Evolutionary conservation across 352 stramenopile genomes (phyloP).

Genomic region (Phytophthora fragariae): DNA sequence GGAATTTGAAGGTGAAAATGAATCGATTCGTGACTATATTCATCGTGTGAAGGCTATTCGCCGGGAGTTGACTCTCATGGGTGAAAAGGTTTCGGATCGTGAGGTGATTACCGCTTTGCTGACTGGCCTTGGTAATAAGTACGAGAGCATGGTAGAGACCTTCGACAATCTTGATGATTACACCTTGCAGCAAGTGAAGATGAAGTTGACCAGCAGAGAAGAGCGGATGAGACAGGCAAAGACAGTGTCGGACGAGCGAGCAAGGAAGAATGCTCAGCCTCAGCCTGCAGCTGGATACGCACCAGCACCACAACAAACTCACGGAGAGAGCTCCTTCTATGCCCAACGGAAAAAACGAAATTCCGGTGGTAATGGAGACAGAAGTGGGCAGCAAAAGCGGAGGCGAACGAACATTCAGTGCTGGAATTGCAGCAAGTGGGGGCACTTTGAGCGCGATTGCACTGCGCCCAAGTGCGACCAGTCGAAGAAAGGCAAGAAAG

Average conservation of each 20-base stretch:
- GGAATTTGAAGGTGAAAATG: neutral
- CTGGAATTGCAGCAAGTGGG: too few relatives aligned
- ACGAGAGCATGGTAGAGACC: slow-evolving; percentile 2
- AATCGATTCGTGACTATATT: neutral
- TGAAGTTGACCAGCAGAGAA: slow-evolving; percentile 6
- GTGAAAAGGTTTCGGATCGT: neutral
- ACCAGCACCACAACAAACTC: too few relatives aligned
- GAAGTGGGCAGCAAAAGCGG: too few relatives aligned
- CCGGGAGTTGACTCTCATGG: slow-evolving; percentile 2
- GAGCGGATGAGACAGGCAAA: slow-evolving; percentile 6
- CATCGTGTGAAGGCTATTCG: neutral
- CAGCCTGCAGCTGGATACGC: too few relatives aligned
- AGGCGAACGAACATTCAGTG: too few relatives aligned
- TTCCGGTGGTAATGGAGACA: too few relatives aligned
- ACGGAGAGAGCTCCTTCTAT: too few relatives aligned
- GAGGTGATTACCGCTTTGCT: slow-evolving; percentile 5
- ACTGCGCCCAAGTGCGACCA: too few relatives aligned
- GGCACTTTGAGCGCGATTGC: too few relatives aligned
- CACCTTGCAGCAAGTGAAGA: slow-evolving; percentile 12
- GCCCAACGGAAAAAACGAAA: too few relatives aligned
- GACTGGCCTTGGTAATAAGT: slow-evolving; percentile 1
- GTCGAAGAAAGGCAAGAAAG: too few relatives aligned
- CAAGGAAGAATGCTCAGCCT: too few relatives aligned
- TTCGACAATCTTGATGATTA: slow-evolving; percentile 12
- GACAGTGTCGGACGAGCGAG: neutral